Percentiles rank a stretch among this genome's conserved stretches.
Evolutionary conservation across 345 rosid genomes (phyloP).

Genomic region (Bretschneidera sinensis): DNA sequence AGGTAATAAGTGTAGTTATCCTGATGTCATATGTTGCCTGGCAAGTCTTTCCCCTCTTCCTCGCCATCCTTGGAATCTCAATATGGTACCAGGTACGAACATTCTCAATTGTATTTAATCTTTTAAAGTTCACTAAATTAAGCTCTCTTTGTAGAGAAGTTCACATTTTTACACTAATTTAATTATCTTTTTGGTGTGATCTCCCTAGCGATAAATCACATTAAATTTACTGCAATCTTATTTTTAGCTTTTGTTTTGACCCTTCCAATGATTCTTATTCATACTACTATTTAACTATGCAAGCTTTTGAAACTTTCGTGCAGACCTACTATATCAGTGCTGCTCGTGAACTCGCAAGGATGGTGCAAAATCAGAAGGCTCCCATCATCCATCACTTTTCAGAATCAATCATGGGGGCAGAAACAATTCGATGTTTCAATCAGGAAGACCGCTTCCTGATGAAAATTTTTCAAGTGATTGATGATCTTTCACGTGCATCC

Average conservation of each 20-base stretch:
- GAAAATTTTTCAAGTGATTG: constrained; percentile 34
- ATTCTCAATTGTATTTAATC: too few relatives aligned
- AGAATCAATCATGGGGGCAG: constrained; percentile 54
- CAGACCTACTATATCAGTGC: constrained; percentile 63
- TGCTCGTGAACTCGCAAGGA: constrained; percentile 72
- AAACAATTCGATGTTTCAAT: constrained; percentile 55
- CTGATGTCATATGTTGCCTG: constrained; percentile 66
- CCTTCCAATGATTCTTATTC: too few relatives aligned
- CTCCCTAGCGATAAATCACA: too few relatives aligned
- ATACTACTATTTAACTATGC: too few relatives aligned
- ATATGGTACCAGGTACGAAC: constrained; percentile 58
- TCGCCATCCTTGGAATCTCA: constrained; percentile 47
- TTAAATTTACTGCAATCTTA: too few relatives aligned
- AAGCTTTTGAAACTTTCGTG: too few relatives aligned
- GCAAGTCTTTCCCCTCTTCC: constrained; percentile 58
- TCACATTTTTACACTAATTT: too few relatives aligned
- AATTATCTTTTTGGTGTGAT: too few relatives aligned
- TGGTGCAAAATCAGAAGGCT: constrained; percentile 62
- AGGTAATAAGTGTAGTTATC: constrained; percentile 53
- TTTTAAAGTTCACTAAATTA: too few relatives aligned
- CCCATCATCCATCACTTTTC: constrained; percentile 70
- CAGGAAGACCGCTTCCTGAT: constrained; percentile 47
- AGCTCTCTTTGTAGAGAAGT: too few relatives aligned
- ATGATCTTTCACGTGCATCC: constrained; percentile 48
- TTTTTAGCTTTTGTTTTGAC: too few relatives aligned